Evolutionary conservation across 2,329 filamentous ascomycete genomes (phyloP).

Genomic region (Colletotrichum karsti): DNA sequence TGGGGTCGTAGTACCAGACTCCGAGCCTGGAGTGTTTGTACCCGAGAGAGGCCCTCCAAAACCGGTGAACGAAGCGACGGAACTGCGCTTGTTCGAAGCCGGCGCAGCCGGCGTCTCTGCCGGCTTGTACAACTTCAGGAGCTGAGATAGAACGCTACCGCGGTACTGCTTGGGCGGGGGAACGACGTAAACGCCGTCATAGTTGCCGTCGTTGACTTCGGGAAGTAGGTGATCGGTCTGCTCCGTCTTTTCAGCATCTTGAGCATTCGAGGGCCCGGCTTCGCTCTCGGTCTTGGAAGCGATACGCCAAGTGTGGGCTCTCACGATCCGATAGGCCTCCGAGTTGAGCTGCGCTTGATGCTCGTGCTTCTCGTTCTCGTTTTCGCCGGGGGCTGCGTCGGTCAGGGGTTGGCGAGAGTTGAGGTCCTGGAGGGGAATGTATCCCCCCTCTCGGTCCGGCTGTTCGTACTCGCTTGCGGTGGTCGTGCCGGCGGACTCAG

Average conservation of each 20-base stretch:
- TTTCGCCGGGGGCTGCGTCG: slow-evolving; percentile 12
- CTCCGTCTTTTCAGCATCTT: neutral
- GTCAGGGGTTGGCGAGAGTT: slow-evolving; percentile 19
- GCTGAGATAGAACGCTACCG: slow-evolving; percentile 54
- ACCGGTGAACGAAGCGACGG: slow-evolving; percentile 37
- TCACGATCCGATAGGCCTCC: slow-evolving; percentile 52
- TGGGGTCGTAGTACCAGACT: slow-evolving; percentile 42
- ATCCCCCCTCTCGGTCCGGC: slow-evolving; percentile 30
- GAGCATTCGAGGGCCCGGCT: slow-evolving; percentile 19
- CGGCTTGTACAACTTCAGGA: slow-evolving; percentile 55
- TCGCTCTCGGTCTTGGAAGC: neutral
- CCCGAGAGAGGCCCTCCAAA: slow-evolving; percentile 46
- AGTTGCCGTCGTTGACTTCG: slow-evolving; percentile 48
- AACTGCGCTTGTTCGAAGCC: slow-evolving; percentile 24
- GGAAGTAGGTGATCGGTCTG: slow-evolving; percentile 30
- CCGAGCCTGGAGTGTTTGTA: slow-evolving; percentile 41
- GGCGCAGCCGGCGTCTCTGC: slow-evolving; percentile 33
- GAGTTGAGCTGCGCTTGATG: slow-evolving; percentile 38
- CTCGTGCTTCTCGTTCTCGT: slow-evolving; percentile 30
- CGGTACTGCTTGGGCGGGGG: slow-evolving; percentile 51
- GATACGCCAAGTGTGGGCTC: slow-evolving; percentile 46
- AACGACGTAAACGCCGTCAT: slow-evolving; percentile 50
- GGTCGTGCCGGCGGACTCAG: slow-evolving; percentile 45
- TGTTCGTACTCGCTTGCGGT: slow-evolving; percentile 37
- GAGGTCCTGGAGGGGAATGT: slow-evolving; percentile 44